Conservation (phyloP, 2,329 filamentous ascomycete species). For the Botrytis porri region DNA sequence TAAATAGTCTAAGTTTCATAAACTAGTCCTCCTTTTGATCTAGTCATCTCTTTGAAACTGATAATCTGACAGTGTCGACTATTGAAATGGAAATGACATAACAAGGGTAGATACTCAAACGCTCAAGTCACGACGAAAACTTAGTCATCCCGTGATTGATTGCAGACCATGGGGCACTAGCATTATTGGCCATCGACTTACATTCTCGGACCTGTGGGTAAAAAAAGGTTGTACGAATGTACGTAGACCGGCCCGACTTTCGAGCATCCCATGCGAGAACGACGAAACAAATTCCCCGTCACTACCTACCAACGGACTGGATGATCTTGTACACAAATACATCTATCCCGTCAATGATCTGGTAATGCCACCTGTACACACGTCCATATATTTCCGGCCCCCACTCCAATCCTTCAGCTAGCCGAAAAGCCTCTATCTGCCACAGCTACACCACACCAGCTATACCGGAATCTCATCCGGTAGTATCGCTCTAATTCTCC, state of each 20-base stretch:
- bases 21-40: not conserved
- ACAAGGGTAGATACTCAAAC: not conserved
- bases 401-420: not conserved
- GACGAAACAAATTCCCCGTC: not conserved
- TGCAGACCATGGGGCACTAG: not conserved
- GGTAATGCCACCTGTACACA: not conserved
- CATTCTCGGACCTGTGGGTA: not conserved
- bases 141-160: not conserved
- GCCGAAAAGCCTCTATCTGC: not conserved
- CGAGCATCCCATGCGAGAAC: not conserved
- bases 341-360: not conserved
- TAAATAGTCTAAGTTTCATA: not conserved
- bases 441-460: not conserved
- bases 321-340: not conserved
- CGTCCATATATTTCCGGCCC: not conserved
- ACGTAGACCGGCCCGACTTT: not conserved
- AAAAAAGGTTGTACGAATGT: not conserved
- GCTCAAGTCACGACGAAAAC: not conserved
- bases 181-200: not conserved
- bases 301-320: not conserved
- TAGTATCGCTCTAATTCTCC: not conserved
- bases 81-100: not conserved
- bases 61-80: not conserved
- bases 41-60: not conserved
- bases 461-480: not conserved